Base-by-base conservation (phyloP, 768 basidiomycete genomes). In the Collybia sordida region DNA sequence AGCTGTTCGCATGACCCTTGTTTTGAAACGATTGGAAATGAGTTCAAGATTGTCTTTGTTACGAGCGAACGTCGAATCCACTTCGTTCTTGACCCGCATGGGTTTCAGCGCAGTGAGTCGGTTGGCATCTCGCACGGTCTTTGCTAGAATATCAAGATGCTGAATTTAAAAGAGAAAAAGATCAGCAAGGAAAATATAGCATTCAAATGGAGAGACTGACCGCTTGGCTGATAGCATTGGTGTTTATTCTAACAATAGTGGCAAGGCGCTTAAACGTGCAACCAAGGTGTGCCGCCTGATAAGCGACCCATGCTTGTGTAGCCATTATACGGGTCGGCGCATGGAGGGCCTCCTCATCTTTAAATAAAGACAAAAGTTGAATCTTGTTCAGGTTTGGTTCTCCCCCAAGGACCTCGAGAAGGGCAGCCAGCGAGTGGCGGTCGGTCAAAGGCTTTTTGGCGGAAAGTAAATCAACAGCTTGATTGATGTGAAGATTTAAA, bases 241-340 rank as follows among this genome's bases (percentile, higher is more conserved):
- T 67, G 50, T 69, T 55, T 38, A 73, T 66, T 27, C 49, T 51
- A 7, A 58, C 49, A 12, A 52, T 23, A 1, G 31, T 40, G 15
- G 49, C 41, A 3, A 62, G 42, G 21, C 31, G 46, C 24, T 25
- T 3, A 14, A 36, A 41, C 54, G 67, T 67, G 18, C 51, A 1
- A 4, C 57, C 46, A 8, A 69, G 11, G 2, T 56, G 64, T 2
- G 66, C 67, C 8, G 71, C 69, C 21, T 63, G 64, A 55, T 65
- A 73, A 6, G 77, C 73, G 1, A 65, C 67, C 79, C 78, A 81
- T 6, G 80, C 76, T 48, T 69, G 70, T 15, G 72, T 47, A 0
- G 74, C 77, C 12, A 65, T 63, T n/a, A 57, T 43, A 6, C 50
- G 15, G 0, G 45, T 12, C 15, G 60, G 6, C 3, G 59, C 50